These are phyloP conservation scores for Oidiodendron maius DNA, from an alignment of 495 filamentous ascomycete genomes.

Conservation along the genomic window DNA sequence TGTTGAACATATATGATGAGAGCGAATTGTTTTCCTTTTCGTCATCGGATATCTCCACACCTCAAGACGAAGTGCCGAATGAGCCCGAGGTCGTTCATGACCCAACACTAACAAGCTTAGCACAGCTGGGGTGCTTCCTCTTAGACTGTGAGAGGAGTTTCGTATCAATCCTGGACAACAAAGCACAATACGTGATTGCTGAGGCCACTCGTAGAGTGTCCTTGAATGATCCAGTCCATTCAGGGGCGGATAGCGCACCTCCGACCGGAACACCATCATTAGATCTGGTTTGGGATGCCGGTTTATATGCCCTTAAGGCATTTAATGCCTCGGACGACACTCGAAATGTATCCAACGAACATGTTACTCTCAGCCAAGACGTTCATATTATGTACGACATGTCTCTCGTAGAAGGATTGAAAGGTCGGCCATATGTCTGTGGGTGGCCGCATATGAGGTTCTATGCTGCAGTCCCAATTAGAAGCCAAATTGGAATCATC, in stretches of 20 bases:
- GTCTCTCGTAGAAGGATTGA: conserved; percentile 25
- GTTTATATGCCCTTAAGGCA: conserved; percentile 4
- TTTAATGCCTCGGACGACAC: conserved; percentile 1
- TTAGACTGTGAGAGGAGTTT: conserved; percentile 47
- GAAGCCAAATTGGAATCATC: conserved; percentile 23
- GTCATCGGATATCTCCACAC: too few species aligned
- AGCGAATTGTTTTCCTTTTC: too few species aligned
- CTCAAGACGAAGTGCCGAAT: too few species aligned
- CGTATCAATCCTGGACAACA: conserved; percentile 55
- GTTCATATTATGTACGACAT: conserved; percentile 28
- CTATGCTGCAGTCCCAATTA: conserved; percentile 28
- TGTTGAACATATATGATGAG: too few species aligned
- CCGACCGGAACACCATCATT: neutral
- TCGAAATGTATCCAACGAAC: neutral
- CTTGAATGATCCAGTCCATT: conserved; percentile 16
- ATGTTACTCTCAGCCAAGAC: neutral
- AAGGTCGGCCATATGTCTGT: conserved; percentile 20
- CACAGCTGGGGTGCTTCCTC: conserved; percentile 55
- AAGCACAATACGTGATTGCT: conserved; percentile 55
- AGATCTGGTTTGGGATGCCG: conserved; percentile 6
- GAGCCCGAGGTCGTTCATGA: too few species aligned
- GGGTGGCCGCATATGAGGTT: conserved; percentile 23
- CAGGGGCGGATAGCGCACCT: neutral
- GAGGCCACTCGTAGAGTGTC: conserved; percentile 54
- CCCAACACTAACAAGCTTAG: conserved; percentile 53